A percentile compares a stretch with the other conserved stretches of the same genome.
phyloP scores from a whole-genome alignment of 2,329 filamentous ascomycete species.

The Pseudofabraea citricarpa region DNA sequence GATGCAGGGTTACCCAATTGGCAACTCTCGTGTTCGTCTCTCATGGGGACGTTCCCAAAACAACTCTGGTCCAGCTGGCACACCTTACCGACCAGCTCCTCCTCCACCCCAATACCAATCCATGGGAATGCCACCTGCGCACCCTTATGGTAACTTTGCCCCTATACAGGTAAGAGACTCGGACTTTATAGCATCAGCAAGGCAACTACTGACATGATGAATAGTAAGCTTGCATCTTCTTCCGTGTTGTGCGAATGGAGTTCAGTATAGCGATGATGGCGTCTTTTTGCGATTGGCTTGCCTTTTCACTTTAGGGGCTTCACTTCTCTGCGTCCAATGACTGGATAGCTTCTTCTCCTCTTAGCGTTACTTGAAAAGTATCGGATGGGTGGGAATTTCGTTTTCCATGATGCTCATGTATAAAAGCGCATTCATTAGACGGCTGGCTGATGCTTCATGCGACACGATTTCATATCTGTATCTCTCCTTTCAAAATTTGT shows the following conservation, averaged over 20 bases:
- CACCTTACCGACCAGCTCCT: slow-evolving; percentile 92
- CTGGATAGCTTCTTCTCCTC: slow-evolving; percentile 31
- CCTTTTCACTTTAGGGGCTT: slow-evolving; percentile 23
- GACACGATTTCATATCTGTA: slow-evolving; percentile 25
- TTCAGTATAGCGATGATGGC: slow-evolving; percentile 29
- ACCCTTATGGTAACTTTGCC: slow-evolving; percentile 29
- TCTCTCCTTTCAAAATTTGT: slow-evolving; percentile 17
- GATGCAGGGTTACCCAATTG: slow-evolving; percentile 99
- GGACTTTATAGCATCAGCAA: neutral
- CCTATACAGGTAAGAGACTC: slow-evolving; percentile 26
- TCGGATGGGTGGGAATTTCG: slow-evolving; percentile 30
- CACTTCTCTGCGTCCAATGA: slow-evolving; percentile 29
- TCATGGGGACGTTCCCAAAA: slow-evolving; percentile 98
- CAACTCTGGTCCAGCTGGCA: slow-evolving; percentile 94
- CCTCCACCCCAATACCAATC: slow-evolving; percentile 68
- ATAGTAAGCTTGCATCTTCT: slow-evolving; percentile 29
- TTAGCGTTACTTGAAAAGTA: slow-evolving; percentile 34
- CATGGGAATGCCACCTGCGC: slow-evolving; percentile 40
- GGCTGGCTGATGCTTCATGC: slow-evolving; percentile 27
- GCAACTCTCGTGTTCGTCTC: slow-evolving; percentile 94
- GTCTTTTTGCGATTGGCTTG: slow-evolving; percentile 28
- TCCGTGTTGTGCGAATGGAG: slow-evolving; percentile 29
- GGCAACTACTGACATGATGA: too few relatives aligned
- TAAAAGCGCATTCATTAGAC: slow-evolving; percentile 31
- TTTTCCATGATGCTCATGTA: slow-evolving; percentile 32